A percentile compares a stretch with the other conserved stretches of the same genome.
Conservation (phyloP, 2,329 filamentous ascomycete species). For the Exutisphaerella laricina region DNA sequence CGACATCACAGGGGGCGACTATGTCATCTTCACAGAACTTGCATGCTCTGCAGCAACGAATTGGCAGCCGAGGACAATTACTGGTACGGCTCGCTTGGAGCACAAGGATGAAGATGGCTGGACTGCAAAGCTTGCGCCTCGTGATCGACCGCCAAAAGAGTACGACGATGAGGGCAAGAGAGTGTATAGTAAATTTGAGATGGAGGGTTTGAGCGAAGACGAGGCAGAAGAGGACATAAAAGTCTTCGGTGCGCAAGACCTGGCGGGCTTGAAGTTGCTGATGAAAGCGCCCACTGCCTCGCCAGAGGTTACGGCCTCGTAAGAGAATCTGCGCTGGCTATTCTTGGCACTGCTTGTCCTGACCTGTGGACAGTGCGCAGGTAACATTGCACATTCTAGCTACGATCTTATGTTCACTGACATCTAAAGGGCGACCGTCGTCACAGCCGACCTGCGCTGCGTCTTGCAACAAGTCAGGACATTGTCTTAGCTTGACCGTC, state of each 20-base stretch:
- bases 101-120: conserved; percentile 49
- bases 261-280: conserved; percentile 7
- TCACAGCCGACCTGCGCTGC: no score
- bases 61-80: conserved; percentile 61
- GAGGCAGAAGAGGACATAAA: conserved; percentile 38
- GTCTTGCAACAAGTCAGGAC: no score
- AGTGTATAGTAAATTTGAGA: conserved; percentile 73
- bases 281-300: background rate
- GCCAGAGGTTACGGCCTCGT: no score
- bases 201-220: conserved; percentile 54
- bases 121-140: conserved; percentile 58
- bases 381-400: no score
- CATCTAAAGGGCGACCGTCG: no score
- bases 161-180: conserved; percentile 67
- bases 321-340: no score
- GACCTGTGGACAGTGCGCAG: no score
- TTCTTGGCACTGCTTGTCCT: no score
- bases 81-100: conserved; percentile 59
- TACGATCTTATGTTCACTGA: no score
- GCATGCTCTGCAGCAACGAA: conserved; percentile 56
- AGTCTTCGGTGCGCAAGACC: conserved; percentile 5
- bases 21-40: conserved; percentile 64
- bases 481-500: no score
- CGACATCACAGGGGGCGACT: conserved; percentile 53
- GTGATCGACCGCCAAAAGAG: conserved; percentile 57